These are phyloP conservation scores for Moniliophthora roreri DNA, from an alignment of 1,284 basidiomycete genomes.

Conservation along the genomic window DNA sequence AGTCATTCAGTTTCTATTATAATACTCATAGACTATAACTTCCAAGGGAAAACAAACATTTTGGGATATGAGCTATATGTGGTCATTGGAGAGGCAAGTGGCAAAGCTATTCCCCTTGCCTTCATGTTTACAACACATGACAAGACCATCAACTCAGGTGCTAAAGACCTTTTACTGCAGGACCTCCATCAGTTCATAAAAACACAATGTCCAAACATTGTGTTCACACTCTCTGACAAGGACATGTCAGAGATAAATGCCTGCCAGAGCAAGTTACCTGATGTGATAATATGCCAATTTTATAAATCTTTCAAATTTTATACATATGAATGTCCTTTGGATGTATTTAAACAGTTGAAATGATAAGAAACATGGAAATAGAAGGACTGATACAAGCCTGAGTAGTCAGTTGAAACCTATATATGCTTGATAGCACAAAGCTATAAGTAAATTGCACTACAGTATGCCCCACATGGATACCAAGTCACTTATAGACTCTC, in stretches of 20 bases:
- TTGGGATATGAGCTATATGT: conserved; percentile 14
- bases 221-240: conserved; percentile 8
- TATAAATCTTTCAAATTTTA: too few species aligned
- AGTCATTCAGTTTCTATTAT: not conserved
- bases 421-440: too few species aligned
- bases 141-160: not conserved
- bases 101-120: conserved; percentile 11
- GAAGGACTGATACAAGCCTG: too few species aligned
- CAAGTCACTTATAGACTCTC: too few species aligned
- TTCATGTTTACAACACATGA: conserved; percentile 9
- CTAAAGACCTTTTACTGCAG: conserved; percentile 12
- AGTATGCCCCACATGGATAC: too few species aligned
- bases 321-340: too few species aligned
- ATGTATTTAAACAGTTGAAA: too few species aligned
- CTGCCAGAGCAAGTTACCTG: conserved; percentile 1
- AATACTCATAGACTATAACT: not conserved
- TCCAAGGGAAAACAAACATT: conserved; percentile 10
- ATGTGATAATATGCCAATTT: too few species aligned
- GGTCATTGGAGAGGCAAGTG: conserved; percentile 14
- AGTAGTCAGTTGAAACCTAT: too few species aligned
- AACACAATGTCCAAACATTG: conserved; percentile 12
- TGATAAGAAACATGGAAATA: too few species aligned
- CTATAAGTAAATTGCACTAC: too few species aligned
- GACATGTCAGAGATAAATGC: conserved; percentile 16
- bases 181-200: conserved; percentile 2